phyloP scores from a whole-genome alignment of 1,284 basidiomycete species.

The Microbotryum violaceum region DNA sequence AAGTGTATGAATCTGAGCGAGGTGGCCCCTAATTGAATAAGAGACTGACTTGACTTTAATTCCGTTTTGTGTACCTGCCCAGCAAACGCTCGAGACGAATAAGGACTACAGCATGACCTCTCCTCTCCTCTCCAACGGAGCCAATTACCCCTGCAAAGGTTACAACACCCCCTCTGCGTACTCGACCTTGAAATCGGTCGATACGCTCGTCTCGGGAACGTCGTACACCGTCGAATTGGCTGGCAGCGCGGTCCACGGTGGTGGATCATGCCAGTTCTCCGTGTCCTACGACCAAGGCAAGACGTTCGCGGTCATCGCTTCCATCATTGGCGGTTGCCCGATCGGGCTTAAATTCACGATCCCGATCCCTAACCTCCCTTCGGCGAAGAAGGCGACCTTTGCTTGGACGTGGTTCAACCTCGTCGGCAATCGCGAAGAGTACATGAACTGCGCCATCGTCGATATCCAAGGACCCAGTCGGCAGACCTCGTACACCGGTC shows the following conservation, averaged over 20 bases:
- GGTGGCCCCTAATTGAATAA: too few relatives aligned
- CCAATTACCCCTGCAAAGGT: constrained; percentile 44
- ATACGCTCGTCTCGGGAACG: constrained; percentile 35
- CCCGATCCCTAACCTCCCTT: constrained; percentile 41
- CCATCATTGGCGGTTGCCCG: constrained; percentile 42
- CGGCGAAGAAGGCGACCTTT: constrained; percentile 42
- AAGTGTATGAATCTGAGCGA: too few relatives aligned
- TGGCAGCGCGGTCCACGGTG: constrained; percentile 41
- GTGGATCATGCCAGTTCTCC: constrained; percentile 44
- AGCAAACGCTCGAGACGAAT: constrained; percentile 31
- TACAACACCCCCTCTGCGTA: constrained; percentile 38
- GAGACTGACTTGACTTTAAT: too few relatives aligned
- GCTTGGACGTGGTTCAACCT: constrained; percentile 46
- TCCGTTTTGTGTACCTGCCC: too few relatives aligned
- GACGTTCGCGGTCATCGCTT: constrained; percentile 43
- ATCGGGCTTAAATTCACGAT: constrained; percentile 36
- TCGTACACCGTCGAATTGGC: constrained; percentile 33
- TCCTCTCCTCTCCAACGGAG: constrained; percentile 39
- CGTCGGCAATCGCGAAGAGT: constrained; percentile 24
- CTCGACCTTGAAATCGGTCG: constrained; percentile 35
- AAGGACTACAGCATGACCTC: constrained; percentile 43
- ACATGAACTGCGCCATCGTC: constrained; percentile 45
- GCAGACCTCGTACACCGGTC: constrained; percentile 32
- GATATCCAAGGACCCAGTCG: constrained; percentile 31
- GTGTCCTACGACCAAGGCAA: constrained; percentile 44